phyloP scores from a whole-genome alignment of 371 early-diverging fungal species.

The Rhizopus sp. region DNA sequence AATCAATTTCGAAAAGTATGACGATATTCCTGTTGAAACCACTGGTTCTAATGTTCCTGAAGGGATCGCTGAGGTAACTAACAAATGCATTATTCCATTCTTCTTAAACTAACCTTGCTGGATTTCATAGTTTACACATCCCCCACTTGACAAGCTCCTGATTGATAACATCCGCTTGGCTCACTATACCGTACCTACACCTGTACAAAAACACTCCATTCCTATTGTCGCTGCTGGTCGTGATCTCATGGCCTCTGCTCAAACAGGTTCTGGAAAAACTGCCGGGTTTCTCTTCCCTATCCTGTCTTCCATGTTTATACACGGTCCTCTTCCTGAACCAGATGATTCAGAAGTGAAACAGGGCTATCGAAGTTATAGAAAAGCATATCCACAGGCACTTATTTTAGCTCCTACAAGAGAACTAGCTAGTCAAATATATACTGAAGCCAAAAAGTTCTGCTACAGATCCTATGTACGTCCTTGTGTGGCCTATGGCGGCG shows the following conservation, averaged over 20 bases:
- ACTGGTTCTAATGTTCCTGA: conserved; percentile 73
- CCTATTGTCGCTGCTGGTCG: conserved; percentile 62
- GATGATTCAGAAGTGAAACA: conserved; percentile 24
- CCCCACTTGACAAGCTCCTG: conserved; percentile 80
- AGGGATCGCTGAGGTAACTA: conserved; percentile 11
- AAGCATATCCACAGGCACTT: conserved; percentile 46
- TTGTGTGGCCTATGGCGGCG: conserved; percentile 98
- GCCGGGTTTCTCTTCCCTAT: conserved; percentile 71
- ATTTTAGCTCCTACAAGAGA: conserved; percentile 54
- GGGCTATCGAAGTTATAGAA: conserved; percentile 46
- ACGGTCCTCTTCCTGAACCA: conserved; percentile 65
- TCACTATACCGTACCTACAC: conserved; percentile 68
- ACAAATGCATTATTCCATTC: not conserved
- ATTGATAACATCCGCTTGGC: conserved; percentile 65
- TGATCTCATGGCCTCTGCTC: conserved; percentile 82
- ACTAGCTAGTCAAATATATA: conserved; percentile 42
- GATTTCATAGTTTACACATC: conserved; percentile 47
- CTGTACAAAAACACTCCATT: conserved; percentile 71
- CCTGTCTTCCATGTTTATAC: conserved; percentile 50
- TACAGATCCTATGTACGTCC: conserved; percentile 90
- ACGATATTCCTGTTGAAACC: conserved; percentile 95
- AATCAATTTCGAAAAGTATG: conserved; percentile 97
- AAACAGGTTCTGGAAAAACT: conserved; percentile 85
- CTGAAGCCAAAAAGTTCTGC: conserved; percentile 80
- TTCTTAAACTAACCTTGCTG: conserved; percentile 22